A percentile compares a stretch with the other conserved stretches of the same genome.
Conservation (phyloP, 352 stramenopile genomes). For the Phytophthora rubi region DNA sequence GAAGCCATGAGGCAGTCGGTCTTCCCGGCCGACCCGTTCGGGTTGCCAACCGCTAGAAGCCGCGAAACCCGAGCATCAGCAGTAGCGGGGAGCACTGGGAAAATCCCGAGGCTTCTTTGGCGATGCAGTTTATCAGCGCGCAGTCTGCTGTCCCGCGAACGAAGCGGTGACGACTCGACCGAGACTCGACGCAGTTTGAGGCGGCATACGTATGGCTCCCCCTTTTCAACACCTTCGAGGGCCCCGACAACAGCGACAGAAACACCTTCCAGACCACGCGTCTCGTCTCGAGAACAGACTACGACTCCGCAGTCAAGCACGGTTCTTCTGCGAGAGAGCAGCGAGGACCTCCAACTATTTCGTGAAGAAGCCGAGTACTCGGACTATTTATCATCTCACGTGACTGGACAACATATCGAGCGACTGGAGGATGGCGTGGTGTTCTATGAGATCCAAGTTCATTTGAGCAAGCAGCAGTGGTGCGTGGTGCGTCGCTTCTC, state of each 20-base stretch:
- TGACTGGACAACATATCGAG: slow-evolving; percentile 58
- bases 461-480: slow-evolving; percentile 73
- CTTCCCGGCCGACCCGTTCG: slow-evolving; percentile 35
- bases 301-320: slow-evolving; percentile 34
- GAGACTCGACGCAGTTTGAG: slow-evolving; percentile 12
- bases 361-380: slow-evolving; percentile 84
- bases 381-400: slow-evolving; percentile 62
- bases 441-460: slow-evolving; percentile 74
- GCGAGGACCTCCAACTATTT: slow-evolving; percentile 58
- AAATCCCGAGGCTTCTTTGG: slow-evolving; percentile 32
- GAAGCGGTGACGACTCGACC: slow-evolving; percentile 6
- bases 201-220: slow-evolving; percentile 17
- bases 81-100: slow-evolving; percentile 7
- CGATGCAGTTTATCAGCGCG: slow-evolving; percentile 35
- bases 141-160: slow-evolving; percentile 25
- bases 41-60: slow-evolving; percentile 17
- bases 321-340: slow-evolving; percentile 41
- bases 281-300: slow-evolving; percentile 5
- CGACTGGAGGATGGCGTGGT: slow-evolving; percentile 55
- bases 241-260: slow-evolving; percentile 8
- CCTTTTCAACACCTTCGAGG: slow-evolving; percentile 15
- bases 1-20: slow-evolving; percentile 38
- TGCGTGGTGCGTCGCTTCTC: slow-evolving; percentile 70
- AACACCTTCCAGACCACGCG: slow-evolving; percentile 6
- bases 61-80: slow-evolving; percentile 22